phyloP scores from a whole-genome alignment of 2,329 filamentous ascomycete genomes.

The Pseudogymnoascus sp. region DNA sequence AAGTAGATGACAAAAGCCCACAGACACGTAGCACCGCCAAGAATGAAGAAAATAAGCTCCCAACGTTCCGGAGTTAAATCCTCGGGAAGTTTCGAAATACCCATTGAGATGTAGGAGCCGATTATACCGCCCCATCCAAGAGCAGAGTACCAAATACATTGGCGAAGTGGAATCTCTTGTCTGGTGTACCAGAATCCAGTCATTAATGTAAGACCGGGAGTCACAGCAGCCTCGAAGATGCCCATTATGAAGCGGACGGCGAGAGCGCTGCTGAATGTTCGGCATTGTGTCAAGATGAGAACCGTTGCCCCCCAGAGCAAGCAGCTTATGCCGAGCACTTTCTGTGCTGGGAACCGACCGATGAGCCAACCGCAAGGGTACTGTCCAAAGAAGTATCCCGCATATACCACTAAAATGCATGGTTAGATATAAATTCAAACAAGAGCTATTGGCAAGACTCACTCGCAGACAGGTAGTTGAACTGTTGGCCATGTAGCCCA shows the following conservation, averaged over 20 bases:
- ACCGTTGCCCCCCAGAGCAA: constrained; percentile 30
- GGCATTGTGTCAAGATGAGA: constrained; percentile 28
- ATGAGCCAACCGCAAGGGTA: constrained; percentile 35
- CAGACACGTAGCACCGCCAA: constrained; percentile 27
- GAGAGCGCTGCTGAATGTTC: constrained; percentile 22
- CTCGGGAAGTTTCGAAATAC: constrained; percentile 24
- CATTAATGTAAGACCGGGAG: constrained; percentile 29
- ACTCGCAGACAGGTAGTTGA: constrained; percentile 31
- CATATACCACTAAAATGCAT: constrained; percentile 28
- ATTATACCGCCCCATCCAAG: constrained; percentile 27
- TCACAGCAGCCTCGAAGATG: constrained; percentile 28
- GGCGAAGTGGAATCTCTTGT: constrained; percentile 29
- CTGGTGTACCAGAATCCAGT: constrained; percentile 32
- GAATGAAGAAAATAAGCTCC: constrained; percentile 29
- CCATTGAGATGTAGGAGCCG: constrained; percentile 30
- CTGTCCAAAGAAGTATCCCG: constrained; percentile 34
- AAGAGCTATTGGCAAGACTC: background rate
- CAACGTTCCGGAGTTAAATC: constrained; percentile 24
- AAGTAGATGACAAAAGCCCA: constrained; percentile 28
- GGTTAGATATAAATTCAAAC: background rate
- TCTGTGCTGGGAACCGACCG: constrained; percentile 31
- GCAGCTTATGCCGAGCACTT: constrained; percentile 26
- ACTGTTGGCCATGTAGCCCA: constrained; percentile 27
- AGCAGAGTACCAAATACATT: constrained; percentile 29
- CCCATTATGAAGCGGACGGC: constrained; percentile 24